These are phyloP conservation scores for Ceratobasidium papillatum DNA, from an alignment of 1,284 basidiomycete genomes.

Conservation along the genomic window DNA sequence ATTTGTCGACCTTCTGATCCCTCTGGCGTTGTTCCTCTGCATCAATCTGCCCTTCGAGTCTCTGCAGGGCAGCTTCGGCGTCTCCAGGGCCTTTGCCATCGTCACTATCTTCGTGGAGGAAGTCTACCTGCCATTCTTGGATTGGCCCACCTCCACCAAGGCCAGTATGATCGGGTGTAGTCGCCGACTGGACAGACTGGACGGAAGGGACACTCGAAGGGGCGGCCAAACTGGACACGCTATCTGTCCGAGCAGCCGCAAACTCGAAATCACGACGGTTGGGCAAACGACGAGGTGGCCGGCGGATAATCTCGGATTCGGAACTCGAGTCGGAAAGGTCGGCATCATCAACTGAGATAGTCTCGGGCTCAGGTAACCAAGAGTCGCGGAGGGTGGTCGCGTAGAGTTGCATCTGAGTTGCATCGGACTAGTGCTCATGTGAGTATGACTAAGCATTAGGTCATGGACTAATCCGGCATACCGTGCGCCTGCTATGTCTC, in stretches of 20 bases:
- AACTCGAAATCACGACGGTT: constrained; percentile 80
- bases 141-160: constrained; percentile 59
- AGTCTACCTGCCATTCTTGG: constrained; percentile 81
- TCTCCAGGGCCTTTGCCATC: constrained; percentile 74
- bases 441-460: not conserved
- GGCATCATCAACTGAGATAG: constrained; percentile 47
- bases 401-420: constrained; percentile 33
- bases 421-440: constrained; percentile 7
- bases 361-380: constrained; percentile 41
- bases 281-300: constrained; percentile 65
- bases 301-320: constrained; percentile 42
- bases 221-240: constrained; percentile 75
- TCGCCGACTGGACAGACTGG: constrained; percentile 49
- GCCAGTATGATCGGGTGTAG: constrained; percentile 41
- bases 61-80: constrained; percentile 77
- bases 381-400: constrained; percentile 25
- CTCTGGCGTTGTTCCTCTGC: constrained; percentile 72
- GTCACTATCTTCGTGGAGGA: constrained; percentile 77
- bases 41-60: constrained; percentile 85
- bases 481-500: constrained; percentile 27
- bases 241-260: constrained; percentile 69
- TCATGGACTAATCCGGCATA: not conserved
- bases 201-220: constrained; percentile 59
- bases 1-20: constrained; percentile 78
- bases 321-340: constrained; percentile 45